Evolutionary conservation across 306 rosid genomes (phyloP), one percentile per base, ranked within the genome.

Genomic region (Quercus aquifolioides): DNA sequence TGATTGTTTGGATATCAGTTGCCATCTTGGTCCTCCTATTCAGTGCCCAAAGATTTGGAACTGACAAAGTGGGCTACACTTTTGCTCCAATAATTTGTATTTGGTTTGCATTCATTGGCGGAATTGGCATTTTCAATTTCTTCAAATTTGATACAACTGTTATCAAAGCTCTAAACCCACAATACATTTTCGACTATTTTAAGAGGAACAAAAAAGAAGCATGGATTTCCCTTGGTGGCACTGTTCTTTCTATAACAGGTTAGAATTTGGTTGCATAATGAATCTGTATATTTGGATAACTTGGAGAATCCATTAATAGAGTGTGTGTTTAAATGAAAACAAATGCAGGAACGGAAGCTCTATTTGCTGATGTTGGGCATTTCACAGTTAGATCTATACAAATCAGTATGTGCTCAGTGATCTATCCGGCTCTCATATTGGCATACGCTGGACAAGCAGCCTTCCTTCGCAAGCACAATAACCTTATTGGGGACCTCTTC

Each of bases 191-290:
- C 1, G 72, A 87, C 20, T 94, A 92, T 56, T 90, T 94, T 56
- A 41, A 8, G 9, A 92, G 96, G 83, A 94, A 94, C 83, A 84
- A 84, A 43, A 84, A 81, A 69, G 82, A 90, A n/a, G 97, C 93
- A 78, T 94, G 97, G 98, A 85, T 94, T 71, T 94, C 98, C 6
- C 98, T 94, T 41, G 98, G 98, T 38, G 98, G 98, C 3, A 68
- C 83, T 67, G 96, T 90, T 4, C 81, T 94, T 10, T 59, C 87
- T 74, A 90, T 75, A 43, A 90, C 92, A 85, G 98, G 92, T 87
- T 57, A 30, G 9, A 28, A 30, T 33, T 59, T 6, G 4, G n/a
- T 60, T 33, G 6, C 57, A 41, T 5, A 8, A 25, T 62, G 17
- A 25, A 13, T 20, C 3, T 5, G 2, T 38, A 7, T 1, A 14